Percentiles rank a stretch among this genome's conserved stretches.
Conservation (phyloP, 257 asterid genomes). For the Solanum phureja region DNA sequence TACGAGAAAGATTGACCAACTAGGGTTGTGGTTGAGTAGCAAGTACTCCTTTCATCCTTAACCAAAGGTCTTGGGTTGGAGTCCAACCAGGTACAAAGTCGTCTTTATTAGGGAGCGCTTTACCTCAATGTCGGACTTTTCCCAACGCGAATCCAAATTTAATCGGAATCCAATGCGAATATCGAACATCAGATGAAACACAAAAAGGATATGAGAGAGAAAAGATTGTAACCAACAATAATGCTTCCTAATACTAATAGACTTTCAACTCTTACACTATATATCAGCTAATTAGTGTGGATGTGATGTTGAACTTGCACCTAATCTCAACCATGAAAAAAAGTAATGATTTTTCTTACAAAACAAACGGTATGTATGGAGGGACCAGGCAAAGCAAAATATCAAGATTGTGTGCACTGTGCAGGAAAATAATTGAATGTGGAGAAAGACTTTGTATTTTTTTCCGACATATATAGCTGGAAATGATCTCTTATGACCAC, state of each 20-base stretch:
- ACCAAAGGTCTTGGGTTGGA: too few species aligned
- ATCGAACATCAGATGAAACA: too few species aligned
- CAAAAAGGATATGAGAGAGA: too few species aligned
- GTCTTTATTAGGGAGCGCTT: accelerated
- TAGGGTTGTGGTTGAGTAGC: too few species aligned
- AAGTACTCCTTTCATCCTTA: too few species aligned
- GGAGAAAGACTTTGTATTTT: background rate
- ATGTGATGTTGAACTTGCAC: background rate
- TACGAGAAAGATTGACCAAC: too few species aligned
- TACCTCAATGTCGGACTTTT: accelerated
- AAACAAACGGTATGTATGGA: background rate
- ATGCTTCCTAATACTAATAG: background rate
- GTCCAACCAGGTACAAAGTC: background rate
- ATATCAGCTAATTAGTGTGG: background rate
- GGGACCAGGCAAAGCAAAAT: background rate
- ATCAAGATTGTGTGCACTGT: background rate
- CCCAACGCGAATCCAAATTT: accelerated
- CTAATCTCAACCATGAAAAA: background rate
- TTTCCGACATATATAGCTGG: background rate
- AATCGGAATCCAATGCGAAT: accelerated
- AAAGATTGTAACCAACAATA: background rate
- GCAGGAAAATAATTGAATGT: background rate
- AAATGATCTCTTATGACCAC: background rate
- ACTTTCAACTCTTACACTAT: background rate
- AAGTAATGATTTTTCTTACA: background rate